Conservation (phyloP, 148 eudicot species). For the Bassia scoparia region DNA sequence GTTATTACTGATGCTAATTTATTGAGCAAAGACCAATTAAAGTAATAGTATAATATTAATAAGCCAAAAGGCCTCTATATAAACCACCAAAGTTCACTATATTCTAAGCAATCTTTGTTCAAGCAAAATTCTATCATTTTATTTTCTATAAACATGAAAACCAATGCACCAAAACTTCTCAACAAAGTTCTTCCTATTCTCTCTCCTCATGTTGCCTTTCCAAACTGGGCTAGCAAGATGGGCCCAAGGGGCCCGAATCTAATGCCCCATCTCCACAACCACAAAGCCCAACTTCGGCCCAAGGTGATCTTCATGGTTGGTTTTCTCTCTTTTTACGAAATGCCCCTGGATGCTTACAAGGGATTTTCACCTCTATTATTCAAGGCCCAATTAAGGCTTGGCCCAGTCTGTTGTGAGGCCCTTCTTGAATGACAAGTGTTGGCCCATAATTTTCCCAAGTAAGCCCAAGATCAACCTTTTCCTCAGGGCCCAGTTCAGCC, state of each 20-base stretch:
- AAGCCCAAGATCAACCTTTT: slow-evolving; percentile 3
- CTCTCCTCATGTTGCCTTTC: not conserved
- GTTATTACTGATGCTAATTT: not conserved
- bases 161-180: not conserved
- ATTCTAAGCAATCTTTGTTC: not conserved
- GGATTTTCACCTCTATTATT: not conserved
- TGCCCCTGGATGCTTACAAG: slow-evolving; percentile 1
- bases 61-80: not conserved
- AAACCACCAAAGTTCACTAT: not conserved
- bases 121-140: not conserved
- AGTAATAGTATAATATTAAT: not conserved
- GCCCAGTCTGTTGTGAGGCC: slow-evolving; percentile 7
- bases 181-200: not conserved
- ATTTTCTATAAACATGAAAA: not conserved
- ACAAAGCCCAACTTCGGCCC: not conserved
- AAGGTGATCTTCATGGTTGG: not conserved
- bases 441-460: not conserved
- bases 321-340: not conserved
- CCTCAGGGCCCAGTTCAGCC: slow-evolving; percentile 2
- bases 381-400: not conserved
- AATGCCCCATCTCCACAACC: slow-evolving; percentile 1
- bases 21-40: not conserved
- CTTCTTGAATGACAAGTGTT: slow-evolving; percentile 9
- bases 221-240: slow-evolving; percentile 16
- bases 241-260: not conserved